Percentiles rank a stretch among this genome's conserved stretches.
phyloP scores from a whole-genome alignment of 179 eudicot genomes.

The Amaranthus tricolor region DNA sequence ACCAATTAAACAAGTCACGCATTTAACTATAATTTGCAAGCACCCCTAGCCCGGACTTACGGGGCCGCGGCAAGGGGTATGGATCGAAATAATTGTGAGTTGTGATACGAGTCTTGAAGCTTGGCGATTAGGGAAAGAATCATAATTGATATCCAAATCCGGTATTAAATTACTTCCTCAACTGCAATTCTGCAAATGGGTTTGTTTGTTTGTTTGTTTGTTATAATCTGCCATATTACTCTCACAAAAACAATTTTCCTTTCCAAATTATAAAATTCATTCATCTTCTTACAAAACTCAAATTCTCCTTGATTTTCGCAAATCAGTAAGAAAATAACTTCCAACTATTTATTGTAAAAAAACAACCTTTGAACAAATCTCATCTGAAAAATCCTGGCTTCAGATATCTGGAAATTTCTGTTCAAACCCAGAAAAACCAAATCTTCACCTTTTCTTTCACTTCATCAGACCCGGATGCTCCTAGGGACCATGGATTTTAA shows the following conservation, averaged over 20 bases:
- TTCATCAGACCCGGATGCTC: slow-evolving; percentile 28
- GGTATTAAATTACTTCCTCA: not conserved
- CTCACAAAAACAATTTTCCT: not conserved
- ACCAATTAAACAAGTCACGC: no score
- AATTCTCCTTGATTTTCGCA: slow-evolving; percentile 1
- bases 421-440: slow-evolving; percentile 41
- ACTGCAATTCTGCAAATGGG: not conserved
- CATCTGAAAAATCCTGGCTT: slow-evolving; percentile 43
- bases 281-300: no score
- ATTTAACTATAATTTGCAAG: no score
- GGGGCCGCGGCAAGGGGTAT: no score
- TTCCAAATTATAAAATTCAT: not conserved
- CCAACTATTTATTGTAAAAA: not conserved
- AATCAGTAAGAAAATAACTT: not conserved
- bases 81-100: no score
- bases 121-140: no score
- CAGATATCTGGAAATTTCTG: slow-evolving; percentile 41
- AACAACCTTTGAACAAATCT: not conserved
- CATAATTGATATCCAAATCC: no score
- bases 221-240: not conserved
- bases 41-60: no score
- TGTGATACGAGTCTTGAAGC: no score
- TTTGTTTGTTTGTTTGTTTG: no score
- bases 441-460: slow-evolving; percentile 24
- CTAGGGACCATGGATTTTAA: slow-evolving; percentile 46